Base-by-base conservation (phyloP, 73 alveolate genomes). In the Paramecium pentaurelia region DNA sequence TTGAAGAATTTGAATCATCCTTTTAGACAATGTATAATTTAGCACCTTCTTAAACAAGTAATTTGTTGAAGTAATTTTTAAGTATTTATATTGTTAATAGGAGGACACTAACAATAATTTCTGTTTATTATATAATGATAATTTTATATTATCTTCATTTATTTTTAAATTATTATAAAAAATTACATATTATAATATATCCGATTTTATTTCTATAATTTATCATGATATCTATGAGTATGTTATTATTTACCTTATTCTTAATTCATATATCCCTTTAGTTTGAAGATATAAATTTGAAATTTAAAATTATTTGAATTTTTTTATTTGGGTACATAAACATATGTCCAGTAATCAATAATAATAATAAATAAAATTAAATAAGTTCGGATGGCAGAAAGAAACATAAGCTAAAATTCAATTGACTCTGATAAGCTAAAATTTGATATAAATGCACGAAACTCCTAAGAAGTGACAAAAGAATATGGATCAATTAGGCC, bases 91-190 rank as follows among this genome's bases (percentile, higher is more conserved):
- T 18, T 37, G 28, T 37, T 42, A 2, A 37, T 73, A 10, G 60
- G 87, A 37, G 87, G 87, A 6, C 38, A 73, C 1, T 37, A 40
- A 8, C 11, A 73, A 73, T 73, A 73, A 73, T 16, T 73, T 38
- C 18, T 73, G 87, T 73, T 73, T n/a, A 73, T 73, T 37, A 36
- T 68, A 37, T 37, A 73, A 44, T 73, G 87, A 73, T 28, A 60
- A 54, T 54, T 54, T 2, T 49, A 49, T 49, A 4, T 49, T 49
- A 49, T 49, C 25, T 49, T 7, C 22, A 49, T 49, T 49, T 49
- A 49, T 49, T 45, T 45, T 11, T 22, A 22, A 22, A 22, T 22
- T 22, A 22, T 22, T 22, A 22, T 22, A 22, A 22, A 22, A 22
- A 22, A 22, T 22, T 22, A 22, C 25, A 22, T 49, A 49, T 49